Evolutionary conservation across 2,329 filamentous ascomycete genomes (phyloP), one percentile per base, ranked within the genome.

Genomic region (Delphinella strobiligena): DNA sequence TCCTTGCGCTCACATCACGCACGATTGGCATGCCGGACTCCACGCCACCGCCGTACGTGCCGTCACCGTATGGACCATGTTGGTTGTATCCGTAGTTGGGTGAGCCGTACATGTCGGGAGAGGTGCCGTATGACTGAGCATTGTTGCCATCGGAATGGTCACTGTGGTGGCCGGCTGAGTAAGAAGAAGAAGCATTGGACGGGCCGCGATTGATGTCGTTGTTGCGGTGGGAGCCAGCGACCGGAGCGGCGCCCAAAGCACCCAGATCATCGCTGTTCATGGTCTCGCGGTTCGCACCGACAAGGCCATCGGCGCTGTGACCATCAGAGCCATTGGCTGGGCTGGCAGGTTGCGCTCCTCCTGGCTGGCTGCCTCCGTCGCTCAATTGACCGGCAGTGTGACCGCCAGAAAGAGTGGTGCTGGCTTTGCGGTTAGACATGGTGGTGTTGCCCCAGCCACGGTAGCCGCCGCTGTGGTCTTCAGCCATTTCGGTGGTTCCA

Each of bases 181-280:
- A 98, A 1, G 85, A 88, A 0, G 91, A 96, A 0, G 91, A 98
- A 4, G 91, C 91, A 54, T 96, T 96, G 4, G 89, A 96, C 2
- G 86, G 80, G 1, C 91, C 91, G 39, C 91, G 82, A 49, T 82
- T 84, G 27, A 96, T 82, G 49, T 85, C 84, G 18, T 64, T 68
- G 36, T 64, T 69, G 38, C 76, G 71, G 59, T 82, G 80, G 45
- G 75, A 72, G 41, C 74, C 70, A 18, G 80, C 72, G 11, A 75
- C 70, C 10, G 84, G 82, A 33, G 60, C 72, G 19, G 62, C 64
- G 3, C 85, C 86, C 63, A 94, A 80, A 31, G 80, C 84, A 37
- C 82, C 86, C 29, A 94, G 72, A 34, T 85, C 83, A 57, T 93
- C 87, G 37, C 81, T 80, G 51, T 89, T 84, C 58, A 69, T 56